Conservation (phyloP, 1,139 yeast species). For the Sugiyamaella xylanicola region DNA sequence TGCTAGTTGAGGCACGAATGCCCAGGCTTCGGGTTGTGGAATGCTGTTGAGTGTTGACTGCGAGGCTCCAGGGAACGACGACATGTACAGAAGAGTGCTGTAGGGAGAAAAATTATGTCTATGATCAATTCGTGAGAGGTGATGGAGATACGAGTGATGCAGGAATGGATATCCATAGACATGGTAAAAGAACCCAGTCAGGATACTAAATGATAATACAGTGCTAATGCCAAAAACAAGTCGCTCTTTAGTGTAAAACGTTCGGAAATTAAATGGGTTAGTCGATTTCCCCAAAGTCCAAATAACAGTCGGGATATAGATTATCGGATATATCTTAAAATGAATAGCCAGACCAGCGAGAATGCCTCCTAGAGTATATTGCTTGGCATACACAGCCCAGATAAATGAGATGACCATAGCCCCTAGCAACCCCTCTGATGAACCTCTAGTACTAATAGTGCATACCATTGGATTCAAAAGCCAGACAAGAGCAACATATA, state of each 20-base stretch:
- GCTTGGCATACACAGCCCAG: slow-evolving; percentile 50
- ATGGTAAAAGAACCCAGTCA: slow-evolving; percentile 62
- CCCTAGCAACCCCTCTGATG: slow-evolving; percentile 86
- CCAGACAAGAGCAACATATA: slow-evolving; percentile 66
- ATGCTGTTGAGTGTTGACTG: slow-evolving; percentile 10
- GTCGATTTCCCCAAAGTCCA: slow-evolving; percentile 39
- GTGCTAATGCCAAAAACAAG: slow-evolving; percentile 50
- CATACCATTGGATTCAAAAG: slow-evolving; percentile 92
- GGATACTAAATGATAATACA: slow-evolving; percentile 47
- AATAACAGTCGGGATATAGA: slow-evolving; percentile 65
- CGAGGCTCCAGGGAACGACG: slow-evolving; percentile 33
- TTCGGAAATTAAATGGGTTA: slow-evolving; percentile 28
- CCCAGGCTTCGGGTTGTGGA: slow-evolving; percentile 42
- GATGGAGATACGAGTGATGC: slow-evolving; percentile 81
- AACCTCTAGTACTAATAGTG: slow-evolving; percentile 90
- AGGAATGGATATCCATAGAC: slow-evolving; percentile 75
- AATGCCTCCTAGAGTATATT: slow-evolving; percentile 57
- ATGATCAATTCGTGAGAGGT: slow-evolving; percentile 81
- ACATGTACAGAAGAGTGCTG: slow-evolving; percentile 67
- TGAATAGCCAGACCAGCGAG: slow-evolving; percentile 77
- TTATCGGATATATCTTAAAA: slow-evolving; percentile 87
- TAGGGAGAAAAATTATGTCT: slow-evolving; percentile 93
- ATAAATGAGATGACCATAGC: slow-evolving; percentile 66
- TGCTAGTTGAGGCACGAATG: slow-evolving; percentile 80
- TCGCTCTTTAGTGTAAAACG: slow-evolving; percentile 50